Percentiles rank a stretch among this genome's conserved stretches.
Conservation (phyloP, 768 basidiomycete species). For the Leccinum broughii region DNA sequence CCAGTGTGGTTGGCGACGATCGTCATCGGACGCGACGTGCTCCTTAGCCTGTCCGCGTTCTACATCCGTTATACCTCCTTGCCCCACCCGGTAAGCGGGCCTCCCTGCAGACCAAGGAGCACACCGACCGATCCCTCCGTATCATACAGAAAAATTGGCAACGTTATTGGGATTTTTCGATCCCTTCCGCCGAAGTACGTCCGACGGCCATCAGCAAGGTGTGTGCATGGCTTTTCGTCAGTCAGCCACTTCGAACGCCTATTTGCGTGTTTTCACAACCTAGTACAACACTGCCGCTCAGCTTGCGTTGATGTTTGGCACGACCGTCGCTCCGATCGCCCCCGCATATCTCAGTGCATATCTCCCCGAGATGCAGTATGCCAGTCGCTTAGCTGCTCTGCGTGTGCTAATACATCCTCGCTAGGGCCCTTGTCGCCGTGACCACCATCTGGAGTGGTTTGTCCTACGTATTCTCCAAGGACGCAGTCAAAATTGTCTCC, state of each 20-base stretch:
- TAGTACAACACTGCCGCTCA: slow-evolving; percentile 94
- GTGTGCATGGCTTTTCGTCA: not conserved
- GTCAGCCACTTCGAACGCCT: not conserved
- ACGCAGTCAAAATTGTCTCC: slow-evolving; percentile 65
- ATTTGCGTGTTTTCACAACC: not conserved
- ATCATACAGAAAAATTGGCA: slow-evolving; percentile 78
- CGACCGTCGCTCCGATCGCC: slow-evolving; percentile 81
- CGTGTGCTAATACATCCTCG: slow-evolving; percentile 2
- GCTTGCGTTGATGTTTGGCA: slow-evolving; percentile 85
- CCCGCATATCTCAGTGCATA: slow-evolving; percentile 54
- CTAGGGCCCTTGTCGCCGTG: slow-evolving; percentile 80
- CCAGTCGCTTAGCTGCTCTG: slow-evolving; percentile 13
- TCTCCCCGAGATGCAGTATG: slow-evolving; percentile 76
- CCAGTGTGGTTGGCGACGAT: slow-evolving; percentile 82
- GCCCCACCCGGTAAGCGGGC: slow-evolving; percentile 66
- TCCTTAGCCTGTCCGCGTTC: slow-evolving; percentile 85
- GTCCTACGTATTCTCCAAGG: slow-evolving; percentile 75
- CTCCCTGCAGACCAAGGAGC: slow-evolving; percentile 1
- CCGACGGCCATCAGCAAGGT: slow-evolving; percentile 96
- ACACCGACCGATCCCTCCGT: slow-evolving; percentile 5
- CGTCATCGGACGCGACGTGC: slow-evolving; percentile 86
- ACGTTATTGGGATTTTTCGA: slow-evolving; percentile 95
- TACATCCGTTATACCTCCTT: slow-evolving; percentile 91
- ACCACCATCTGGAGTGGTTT: slow-evolving; percentile 93
- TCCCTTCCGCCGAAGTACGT: slow-evolving; percentile 92